Percentiles rank a stretch among this genome's conserved stretches.
Evolutionary conservation across 192 early-diverging fungal genomes (phyloP).

Genomic region (Rhizoclosmatium sp.): DNA sequence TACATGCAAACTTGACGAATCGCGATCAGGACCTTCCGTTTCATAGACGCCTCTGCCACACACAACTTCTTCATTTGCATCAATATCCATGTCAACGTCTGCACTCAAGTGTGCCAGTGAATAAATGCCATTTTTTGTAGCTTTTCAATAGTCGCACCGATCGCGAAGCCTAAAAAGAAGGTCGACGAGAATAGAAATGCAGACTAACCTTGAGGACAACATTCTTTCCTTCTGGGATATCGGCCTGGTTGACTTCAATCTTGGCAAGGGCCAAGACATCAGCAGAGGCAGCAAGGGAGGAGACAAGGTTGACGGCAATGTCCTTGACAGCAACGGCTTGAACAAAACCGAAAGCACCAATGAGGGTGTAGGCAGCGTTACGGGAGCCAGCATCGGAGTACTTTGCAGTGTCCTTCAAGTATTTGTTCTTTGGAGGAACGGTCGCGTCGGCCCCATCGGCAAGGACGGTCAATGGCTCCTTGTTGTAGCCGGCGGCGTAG

Average conservation of each 20-base stretch:
- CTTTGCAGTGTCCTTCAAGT: conserved; percentile 43
- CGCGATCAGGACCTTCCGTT: neutral
- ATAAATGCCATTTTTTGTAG: too few relatives aligned
- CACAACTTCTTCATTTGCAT: neutral
- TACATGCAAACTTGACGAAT: neutral
- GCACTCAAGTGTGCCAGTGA: too few relatives aligned
- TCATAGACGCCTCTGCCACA: neutral
- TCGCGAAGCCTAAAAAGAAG: too few relatives aligned
- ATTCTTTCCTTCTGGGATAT: conserved; percentile 97
- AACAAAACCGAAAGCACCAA: conserved; percentile 87
- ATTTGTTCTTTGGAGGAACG: conserved; percentile 41
- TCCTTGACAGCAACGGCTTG: conserved; percentile 87
- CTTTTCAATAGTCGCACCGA: too few relatives aligned
- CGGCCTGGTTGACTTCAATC: conserved; percentile 90
- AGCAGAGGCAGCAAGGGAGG: conserved; percentile 93
- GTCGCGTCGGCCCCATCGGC: conserved; percentile 32
- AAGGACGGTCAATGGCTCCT: conserved; percentile 39
- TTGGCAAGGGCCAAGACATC: conserved; percentile 98
- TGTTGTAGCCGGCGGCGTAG: conserved; percentile 45
- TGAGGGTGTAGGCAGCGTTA: conserved; percentile 91
- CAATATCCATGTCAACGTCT: neutral
- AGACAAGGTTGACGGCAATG: conserved; percentile 83
- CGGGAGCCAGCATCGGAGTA: conserved; percentile 49
- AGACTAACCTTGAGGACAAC: conserved; percentile 81
- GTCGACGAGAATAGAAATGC: too few relatives aligned